Evolutionary conservation across 768 basidiomycete genomes (phyloP).

Genomic region (Pleurotus salmoneostramineus): DNA sequence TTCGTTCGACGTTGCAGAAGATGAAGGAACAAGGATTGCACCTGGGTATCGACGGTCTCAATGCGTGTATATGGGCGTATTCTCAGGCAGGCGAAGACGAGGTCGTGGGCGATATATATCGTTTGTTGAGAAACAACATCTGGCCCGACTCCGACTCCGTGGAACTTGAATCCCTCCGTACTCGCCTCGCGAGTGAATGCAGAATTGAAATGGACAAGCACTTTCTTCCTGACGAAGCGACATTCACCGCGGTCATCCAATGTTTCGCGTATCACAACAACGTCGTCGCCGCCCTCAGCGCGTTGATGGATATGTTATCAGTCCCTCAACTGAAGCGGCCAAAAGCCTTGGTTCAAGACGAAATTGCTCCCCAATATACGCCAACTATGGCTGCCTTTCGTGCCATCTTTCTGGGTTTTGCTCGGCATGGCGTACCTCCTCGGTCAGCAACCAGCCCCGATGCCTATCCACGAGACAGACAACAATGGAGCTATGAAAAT

Average conservation of each 20-base stretch:
- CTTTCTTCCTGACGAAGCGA: conserved; percentile 57
- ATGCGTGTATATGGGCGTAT: conserved; percentile 70
- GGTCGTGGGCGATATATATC: conserved; percentile 59
- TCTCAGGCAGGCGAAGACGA: conserved; percentile 48
- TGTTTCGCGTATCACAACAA: conserved; percentile 68
- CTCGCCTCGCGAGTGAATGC: conserved; percentile 38
- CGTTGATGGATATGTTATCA: conserved; percentile 68
- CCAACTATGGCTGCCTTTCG: conserved; percentile 59
- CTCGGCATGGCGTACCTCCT: conserved; percentile 45
- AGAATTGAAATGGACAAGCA: conserved; percentile 37
- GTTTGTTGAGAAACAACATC: conserved; percentile 53
- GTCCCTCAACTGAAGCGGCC: conserved; percentile 34
- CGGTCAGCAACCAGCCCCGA: background rate
- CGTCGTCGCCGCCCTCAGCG: conserved; percentile 46
- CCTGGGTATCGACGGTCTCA: conserved; percentile 63
- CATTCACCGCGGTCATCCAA: conserved; percentile 70
- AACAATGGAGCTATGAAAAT: conserved; percentile 55
- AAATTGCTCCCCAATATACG: conserved; percentile 24
- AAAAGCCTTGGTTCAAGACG: conserved; percentile 21
- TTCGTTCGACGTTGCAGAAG: conserved; percentile 51
- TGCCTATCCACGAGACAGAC: conserved; percentile 6
- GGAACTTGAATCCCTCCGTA: conserved; percentile 26
- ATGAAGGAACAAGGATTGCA: conserved; percentile 48
- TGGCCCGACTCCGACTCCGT: conserved; percentile 27
- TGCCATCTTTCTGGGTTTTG: conserved; percentile 73